Evolutionary conservation across 2,329 filamentous ascomycete species (phyloP), one percentile per base, ranked within the genome.

Genomic region (Tolypocladium sp.): DNA sequence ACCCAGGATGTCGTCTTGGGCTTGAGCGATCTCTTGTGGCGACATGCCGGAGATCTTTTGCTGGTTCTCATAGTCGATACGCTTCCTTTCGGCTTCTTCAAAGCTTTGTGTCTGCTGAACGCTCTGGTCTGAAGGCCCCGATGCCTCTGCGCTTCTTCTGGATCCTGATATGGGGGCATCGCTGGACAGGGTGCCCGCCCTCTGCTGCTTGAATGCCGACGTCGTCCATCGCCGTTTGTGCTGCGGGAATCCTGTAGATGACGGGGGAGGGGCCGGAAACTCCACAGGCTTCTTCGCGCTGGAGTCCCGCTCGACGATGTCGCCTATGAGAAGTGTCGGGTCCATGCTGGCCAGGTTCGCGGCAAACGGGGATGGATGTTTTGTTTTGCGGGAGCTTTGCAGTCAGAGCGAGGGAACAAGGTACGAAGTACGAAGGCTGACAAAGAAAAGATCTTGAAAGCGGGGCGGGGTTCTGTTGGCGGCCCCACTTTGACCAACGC

Each of bases 21-120:
- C 92, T 65, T 87, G 80, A 62, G 89, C 86, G 60, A 97, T 96
- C 73, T 97, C 91, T 42, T 85, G 82, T 0, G 84, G 76, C 1
- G 89, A 89, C 94, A 99, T 97, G 33, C 80, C 78, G 17, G 86
- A 86, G 54, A 99, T 73, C 61, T 83, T 83, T 60, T 85, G 81
- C 52, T 76, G 83, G 68, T 97, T 99, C 71, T 97, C 92, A 64
- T 86, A 81, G 67, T 93, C 89, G 70, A 99, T 97, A 6, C 82
- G 79, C 62, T 77, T 76, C 67, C 84, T 85, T 68, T 96, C 92
- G 51, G 81, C 77, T 13, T 80, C 72, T 49, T 78, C 76, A 44
- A 74, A 69, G 41, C 63, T 67, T 60, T 64, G 25, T 1, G 30
- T 20, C 27, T 62, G 57, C 2, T 56, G 10, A 5, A 3, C 35